These are phyloP conservation scores for Physcia stellaris DNA, from an alignment of 495 filamentous ascomycete species.

Conservation along the genomic window DNA sequence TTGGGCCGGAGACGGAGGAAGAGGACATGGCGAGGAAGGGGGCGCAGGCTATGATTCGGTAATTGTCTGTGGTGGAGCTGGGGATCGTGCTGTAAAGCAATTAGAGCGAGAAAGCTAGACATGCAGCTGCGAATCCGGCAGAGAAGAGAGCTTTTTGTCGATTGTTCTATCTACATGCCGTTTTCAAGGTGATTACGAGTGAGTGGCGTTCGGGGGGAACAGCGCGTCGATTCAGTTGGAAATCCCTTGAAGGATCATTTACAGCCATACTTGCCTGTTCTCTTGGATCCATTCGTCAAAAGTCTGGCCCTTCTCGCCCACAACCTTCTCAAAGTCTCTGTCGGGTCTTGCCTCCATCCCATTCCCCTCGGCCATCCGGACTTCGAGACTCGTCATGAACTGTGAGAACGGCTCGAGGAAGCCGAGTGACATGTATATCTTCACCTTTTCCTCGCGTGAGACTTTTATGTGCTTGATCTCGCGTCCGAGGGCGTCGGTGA, in stretches of 20 bases:
- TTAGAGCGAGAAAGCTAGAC: no score
- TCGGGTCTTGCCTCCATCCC: constrained; percentile 26
- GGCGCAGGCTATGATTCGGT: no score
- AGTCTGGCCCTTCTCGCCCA: constrained; percentile 20
- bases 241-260: background rate
- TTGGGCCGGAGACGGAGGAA: no score
- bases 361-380: constrained; percentile 21
- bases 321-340: constrained; percentile 23
- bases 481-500: constrained; percentile 25
- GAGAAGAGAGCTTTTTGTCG: no score
- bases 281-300: constrained; percentile 24
- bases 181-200: no score
- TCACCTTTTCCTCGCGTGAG: constrained; percentile 16
- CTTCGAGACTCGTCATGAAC: constrained; percentile 25
- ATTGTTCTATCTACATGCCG: no score
- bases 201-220: no score
- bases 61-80: no score
- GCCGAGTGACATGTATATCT: constrained; percentile 15
- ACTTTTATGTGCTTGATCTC: constrained; percentile 31
- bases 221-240: no score
- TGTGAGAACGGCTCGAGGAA: constrained; percentile 20
- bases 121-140: no score
- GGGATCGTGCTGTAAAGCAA: no score
- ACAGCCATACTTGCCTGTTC: constrained; percentile 5
- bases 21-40: no score